Conservation (phyloP, 2,329 filamentous ascomycete genomes). For the Alternaria brassicae region DNA sequence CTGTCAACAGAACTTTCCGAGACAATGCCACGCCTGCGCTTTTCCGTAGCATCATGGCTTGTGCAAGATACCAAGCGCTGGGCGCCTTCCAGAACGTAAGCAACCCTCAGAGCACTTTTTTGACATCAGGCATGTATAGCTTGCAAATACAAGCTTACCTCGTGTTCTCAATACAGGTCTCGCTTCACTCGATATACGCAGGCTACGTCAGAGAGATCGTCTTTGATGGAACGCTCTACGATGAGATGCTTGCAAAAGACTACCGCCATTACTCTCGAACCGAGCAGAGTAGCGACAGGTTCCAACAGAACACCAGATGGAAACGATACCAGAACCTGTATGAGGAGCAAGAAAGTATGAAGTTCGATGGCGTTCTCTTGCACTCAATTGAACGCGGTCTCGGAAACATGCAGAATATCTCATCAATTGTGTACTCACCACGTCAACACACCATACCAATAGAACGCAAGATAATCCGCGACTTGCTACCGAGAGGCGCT, state of each 20-base stretch:
- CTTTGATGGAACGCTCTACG: slow-evolving; percentile 40
- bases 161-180: background rate
- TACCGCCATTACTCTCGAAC: slow-evolving; percentile 15
- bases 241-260: slow-evolving; percentile 19
- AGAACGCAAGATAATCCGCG: slow-evolving; percentile 28
- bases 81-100: slow-evolving; percentile 35
- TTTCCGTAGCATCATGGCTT: slow-evolving; percentile 35
- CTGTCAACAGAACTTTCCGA: slow-evolving; percentile 27
- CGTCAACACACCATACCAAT: slow-evolving; percentile 28
- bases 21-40: slow-evolving; percentile 35
- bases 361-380: slow-evolving; percentile 29
- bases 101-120: background rate
- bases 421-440: slow-evolving; percentile 36
- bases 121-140: background rate
- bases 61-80: slow-evolving; percentile 40
- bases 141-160: background rate
- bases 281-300: slow-evolving; percentile 6
- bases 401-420: slow-evolving; percentile 34
- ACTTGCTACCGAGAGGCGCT: slow-evolving; percentile 28
- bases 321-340: slow-evolving; percentile 34
- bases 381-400: slow-evolving; percentile 33
- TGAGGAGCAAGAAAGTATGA: slow-evolving; percentile 39
- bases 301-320: slow-evolving; percentile 27
- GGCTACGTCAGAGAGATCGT: slow-evolving; percentile 43
- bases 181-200: slow-evolving; percentile 30